These are phyloP conservation scores for Closterium sp. DNA, from an alignment of 139 green algal genomes.

Conservation along the genomic window DNA sequence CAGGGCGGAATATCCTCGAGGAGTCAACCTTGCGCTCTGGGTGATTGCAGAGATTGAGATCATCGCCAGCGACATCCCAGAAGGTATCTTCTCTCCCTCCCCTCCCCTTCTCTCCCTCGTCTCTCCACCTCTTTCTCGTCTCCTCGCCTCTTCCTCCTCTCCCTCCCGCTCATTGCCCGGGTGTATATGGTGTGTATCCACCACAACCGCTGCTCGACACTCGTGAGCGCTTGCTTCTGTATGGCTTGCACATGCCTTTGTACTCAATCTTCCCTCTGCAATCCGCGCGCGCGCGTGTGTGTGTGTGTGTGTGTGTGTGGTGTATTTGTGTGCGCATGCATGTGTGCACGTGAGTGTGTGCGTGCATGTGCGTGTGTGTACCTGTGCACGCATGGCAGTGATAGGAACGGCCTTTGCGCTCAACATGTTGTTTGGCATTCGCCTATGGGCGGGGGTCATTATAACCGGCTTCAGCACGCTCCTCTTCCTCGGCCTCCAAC, in stretches of 20 bases:
- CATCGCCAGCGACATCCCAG: conserved; percentile 59
- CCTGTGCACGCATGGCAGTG: conserved; percentile 29
- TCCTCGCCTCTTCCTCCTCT: neutral
- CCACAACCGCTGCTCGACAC: no score
- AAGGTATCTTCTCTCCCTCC: conserved; percentile 29
- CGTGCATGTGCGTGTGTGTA: neutral
- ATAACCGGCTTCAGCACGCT: conserved; percentile 57
- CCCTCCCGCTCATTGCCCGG: neutral
- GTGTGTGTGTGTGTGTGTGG: neutral
- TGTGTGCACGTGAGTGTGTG: neutral
- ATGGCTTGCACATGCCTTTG: no score
- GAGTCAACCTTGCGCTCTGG: conserved; percentile 44
- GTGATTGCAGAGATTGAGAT: conserved; percentile 55
- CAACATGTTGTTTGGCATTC: conserved; percentile 59
- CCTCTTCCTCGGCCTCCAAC: conserved; percentile 53
- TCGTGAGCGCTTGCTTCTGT: no score
- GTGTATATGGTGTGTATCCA: neutral
- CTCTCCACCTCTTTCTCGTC: neutral
- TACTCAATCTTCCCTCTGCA: neutral
- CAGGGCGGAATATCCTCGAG: conserved; percentile 55
- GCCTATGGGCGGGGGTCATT: conserved; percentile 57
- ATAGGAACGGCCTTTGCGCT: conserved; percentile 65
- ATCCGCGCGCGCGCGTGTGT: neutral
- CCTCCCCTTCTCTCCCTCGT: neutral
- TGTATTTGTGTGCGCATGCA: neutral